Base-by-base conservation (phyloP, 192 early-diverging fungal species). In the Coemansia sp. region DNA sequence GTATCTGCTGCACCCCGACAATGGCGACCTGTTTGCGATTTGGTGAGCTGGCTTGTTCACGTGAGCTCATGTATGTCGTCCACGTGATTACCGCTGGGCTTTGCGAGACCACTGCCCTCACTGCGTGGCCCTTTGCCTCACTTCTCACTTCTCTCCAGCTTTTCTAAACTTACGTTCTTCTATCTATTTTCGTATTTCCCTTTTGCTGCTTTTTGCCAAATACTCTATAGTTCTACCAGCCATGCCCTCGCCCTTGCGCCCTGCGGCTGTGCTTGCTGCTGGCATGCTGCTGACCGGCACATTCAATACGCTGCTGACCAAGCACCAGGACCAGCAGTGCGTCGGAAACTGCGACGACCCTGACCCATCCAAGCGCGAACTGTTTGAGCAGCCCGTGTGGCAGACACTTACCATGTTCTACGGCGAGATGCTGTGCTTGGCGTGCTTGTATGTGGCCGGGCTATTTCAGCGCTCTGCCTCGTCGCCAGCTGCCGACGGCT, bases 341-440 rank as follows among this genome's bases (percentile, higher is more conserved):
- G 89, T 98, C 26, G 82, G 76, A 7, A 91, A 96, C 83, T 98
- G 96, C 66, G 84, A 91, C 49, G 86, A 85, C 72, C 84, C 88
- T 12, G 88, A 94, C 60, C 82, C 84, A 2, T 66, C 65, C 11
- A 85, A 89, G 17, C 81, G 83, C 44, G 69, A 87, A 49, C 83
- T 88, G 49, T 98, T 94, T 85, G 95, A 98, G 73, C 96, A 98
- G 78, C 96, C 96, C 12, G 82, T 96, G n/a, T 94, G 91, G 90
- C 95, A 97, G 85, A 97, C 96, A 21, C 82, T 98, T 53, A 95
- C 91, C 60, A 98, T 98, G 96, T 98, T 97, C 74, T 72, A 93
- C 37, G 96, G 96, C 54, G 96, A 98, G 72, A 85, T 86, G 48
- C 74, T 91, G 25, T 90, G 96, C 71, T 74, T 96, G 34, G 72